Percentiles rank a stretch among this genome's conserved stretches.
Evolutionary conservation across 352 stramenopile genomes (phyloP).

Genomic region (Globisporangium heterothallicum): DNA sequence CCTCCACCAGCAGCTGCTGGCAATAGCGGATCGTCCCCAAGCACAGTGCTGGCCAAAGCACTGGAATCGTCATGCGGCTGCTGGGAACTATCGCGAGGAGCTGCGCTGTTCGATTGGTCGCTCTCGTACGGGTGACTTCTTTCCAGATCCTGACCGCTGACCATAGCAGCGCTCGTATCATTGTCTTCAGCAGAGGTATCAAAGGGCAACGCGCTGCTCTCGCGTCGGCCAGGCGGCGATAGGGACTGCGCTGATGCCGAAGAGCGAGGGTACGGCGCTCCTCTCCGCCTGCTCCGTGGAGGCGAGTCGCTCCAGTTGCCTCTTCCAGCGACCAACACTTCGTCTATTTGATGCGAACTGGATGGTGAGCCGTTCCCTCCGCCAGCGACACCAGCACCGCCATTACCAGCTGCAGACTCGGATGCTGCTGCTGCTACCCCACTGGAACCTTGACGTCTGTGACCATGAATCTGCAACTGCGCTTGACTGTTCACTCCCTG

Average conservation of each 20-base stretch:
- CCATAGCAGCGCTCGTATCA: too few relatives aligned
- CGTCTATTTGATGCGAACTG: too few relatives aligned
- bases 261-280: neutral
- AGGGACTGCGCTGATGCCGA: slow-evolving; percentile 4
- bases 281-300: slow-evolving; percentile 1
- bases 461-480: slow-evolving; percentile 3
- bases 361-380: neutral
- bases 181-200: neutral
- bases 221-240: neutral
- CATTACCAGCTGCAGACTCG: neutral
- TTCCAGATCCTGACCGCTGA: too few relatives aligned
- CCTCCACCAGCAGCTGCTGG: too few relatives aligned
- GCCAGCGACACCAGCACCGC: too few relatives aligned
- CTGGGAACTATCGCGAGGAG: too few relatives aligned
- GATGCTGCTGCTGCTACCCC: neutral
- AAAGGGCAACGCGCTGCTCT: neutral
- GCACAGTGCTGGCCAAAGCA: too few relatives aligned
- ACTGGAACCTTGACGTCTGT: slow-evolving; percentile 5
- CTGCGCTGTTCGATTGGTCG: too few relatives aligned
- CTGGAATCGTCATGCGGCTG: too few relatives aligned
- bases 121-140: too few relatives aligned
- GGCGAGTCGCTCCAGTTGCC: neutral
- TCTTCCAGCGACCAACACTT: too few relatives aligned
- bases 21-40: too few relatives aligned
- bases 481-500: slow-evolving; percentile 11